A percentile compares a stretch with the other conserved stretches of the same genome.
Conservation (phyloP, 768 basidiomycete species). For the Calocybe cyanea region DNA sequence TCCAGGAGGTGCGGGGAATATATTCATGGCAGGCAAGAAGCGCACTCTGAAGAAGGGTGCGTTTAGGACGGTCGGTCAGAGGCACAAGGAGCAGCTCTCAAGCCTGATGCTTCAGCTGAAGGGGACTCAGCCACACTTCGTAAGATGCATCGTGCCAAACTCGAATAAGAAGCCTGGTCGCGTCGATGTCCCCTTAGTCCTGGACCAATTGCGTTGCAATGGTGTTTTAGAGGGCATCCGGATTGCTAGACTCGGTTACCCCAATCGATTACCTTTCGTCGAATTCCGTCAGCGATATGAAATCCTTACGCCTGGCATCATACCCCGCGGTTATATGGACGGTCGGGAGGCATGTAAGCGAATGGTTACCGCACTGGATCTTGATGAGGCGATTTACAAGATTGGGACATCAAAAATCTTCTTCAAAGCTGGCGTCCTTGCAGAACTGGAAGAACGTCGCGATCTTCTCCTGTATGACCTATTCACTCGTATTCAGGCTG, state of each 20-base stretch:
- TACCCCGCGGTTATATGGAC: constrained; percentile 96
- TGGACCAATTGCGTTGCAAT: constrained; percentile 96
- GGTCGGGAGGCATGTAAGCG: constrained; percentile 90
- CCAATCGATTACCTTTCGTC: constrained; percentile 93
- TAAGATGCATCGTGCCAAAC: constrained; percentile 97
- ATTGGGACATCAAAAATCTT: constrained; percentile 98
- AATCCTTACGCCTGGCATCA: constrained; percentile 88
- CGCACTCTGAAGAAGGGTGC: constrained; percentile 89
- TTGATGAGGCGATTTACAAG: constrained; percentile 81
- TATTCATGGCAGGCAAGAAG: constrained; percentile 56
- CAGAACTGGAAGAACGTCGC: constrained; percentile 90
- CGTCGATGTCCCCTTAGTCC: constrained; percentile 89
- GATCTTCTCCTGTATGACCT: constrained; percentile 86
- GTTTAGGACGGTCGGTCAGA: constrained; percentile 92
- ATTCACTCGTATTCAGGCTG: constrained; percentile 85
- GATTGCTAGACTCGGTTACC: constrained; percentile 95
- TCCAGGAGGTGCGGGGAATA: constrained; percentile 31
- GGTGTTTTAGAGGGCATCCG: constrained; percentile 99
- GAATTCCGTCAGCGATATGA: constrained; percentile 98
- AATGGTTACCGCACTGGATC: constrained; percentile 86
- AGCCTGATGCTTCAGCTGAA: constrained; percentile 89
- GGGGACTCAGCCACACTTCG: constrained; percentile 96
- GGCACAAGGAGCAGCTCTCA: constrained; percentile 93
- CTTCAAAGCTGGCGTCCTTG: constrained; percentile 97
- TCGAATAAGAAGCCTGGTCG: constrained; percentile 84